Conservation (phyloP, 305 asterid genomes). For the Fraxinus angustifolia region DNA sequence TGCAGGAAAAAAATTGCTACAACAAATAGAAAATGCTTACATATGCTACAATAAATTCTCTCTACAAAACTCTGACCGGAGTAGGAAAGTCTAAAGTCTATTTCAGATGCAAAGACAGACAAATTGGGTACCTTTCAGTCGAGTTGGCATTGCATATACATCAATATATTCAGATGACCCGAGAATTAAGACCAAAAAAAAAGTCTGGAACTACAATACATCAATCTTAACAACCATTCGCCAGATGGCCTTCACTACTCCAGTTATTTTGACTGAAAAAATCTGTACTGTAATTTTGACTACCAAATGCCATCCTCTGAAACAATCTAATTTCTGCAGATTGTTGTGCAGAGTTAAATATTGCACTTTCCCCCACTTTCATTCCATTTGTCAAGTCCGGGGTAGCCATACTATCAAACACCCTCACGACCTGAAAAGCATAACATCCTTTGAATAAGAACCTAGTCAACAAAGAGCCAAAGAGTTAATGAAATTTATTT, state of each 20-base stretch:
- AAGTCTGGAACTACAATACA: background rate
- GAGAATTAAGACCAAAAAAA: background rate
- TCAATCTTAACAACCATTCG: slow-evolving; percentile 19
- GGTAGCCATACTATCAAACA: slow-evolving; percentile 53
- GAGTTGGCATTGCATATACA: slow-evolving; percentile 20
- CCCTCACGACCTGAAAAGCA: slow-evolving; percentile 64
- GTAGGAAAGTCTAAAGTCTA: background rate
- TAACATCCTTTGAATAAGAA: slow-evolving; percentile 1
- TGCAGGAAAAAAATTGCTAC: slow-evolving; percentile 40
- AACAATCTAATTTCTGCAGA: slow-evolving; percentile 75
- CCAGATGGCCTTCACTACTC: slow-evolving; percentile 28
- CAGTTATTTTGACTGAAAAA: slow-evolving; percentile 51
- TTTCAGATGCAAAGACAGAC: slow-evolving; percentile 6
- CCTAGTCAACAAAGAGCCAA: slow-evolving; percentile 6
- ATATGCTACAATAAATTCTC: slow-evolving; percentile 28
- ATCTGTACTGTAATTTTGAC: slow-evolving; percentile 57
- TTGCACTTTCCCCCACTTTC: slow-evolving; percentile 78
- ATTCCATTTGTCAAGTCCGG: slow-evolving; percentile 74
- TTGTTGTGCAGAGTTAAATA: slow-evolving; percentile 59
- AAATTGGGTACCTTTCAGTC: slow-evolving; percentile 23
- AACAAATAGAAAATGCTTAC: slow-evolving; percentile 22
- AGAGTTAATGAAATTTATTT: background rate
- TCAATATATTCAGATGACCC: slow-evolving; percentile 20
- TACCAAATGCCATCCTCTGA: slow-evolving; percentile 77
- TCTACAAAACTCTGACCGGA: slow-evolving; percentile 25